Conservation (phyloP, 441 rosid species). For the Aleurites moluccanus region DNA sequence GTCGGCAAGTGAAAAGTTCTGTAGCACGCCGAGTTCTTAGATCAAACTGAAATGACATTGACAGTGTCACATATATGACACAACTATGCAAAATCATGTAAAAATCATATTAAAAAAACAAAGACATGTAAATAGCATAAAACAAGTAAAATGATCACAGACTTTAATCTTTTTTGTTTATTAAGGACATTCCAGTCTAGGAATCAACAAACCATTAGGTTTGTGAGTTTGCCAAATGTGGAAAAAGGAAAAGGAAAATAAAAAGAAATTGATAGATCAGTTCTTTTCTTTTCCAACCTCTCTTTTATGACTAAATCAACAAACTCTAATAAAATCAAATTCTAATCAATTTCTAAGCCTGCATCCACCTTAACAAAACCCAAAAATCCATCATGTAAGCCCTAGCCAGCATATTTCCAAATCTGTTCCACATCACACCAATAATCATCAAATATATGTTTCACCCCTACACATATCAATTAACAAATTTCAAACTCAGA, state of each 20-base stretch:
- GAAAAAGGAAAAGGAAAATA: background rate
- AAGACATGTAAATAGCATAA: conserved; percentile 14
- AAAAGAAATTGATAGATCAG: background rate
- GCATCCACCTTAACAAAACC: background rate
- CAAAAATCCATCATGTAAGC: background rate
- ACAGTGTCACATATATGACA: conserved; percentile 14
- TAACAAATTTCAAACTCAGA: background rate
- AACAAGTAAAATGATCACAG: background rate
- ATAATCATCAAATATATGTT: background rate
- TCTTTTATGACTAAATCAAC: background rate
- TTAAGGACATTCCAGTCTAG: background rate
- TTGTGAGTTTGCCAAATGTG: background rate
- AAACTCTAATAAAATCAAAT: background rate
- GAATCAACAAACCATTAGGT: background rate
- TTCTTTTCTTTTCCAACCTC: background rate
- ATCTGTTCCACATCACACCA: background rate
- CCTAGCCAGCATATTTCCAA: background rate
- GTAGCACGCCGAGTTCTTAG: conserved; percentile 63
- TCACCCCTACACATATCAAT: background rate
- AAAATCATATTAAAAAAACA: conserved; percentile 10
- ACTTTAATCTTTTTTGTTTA: background rate
- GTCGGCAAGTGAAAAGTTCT: conserved; percentile 67
- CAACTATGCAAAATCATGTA: background rate
- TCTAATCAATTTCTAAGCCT: background rate
- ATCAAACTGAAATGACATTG: conserved; percentile 68